Percentiles rank a stretch among this genome's conserved stretches.
Conservation (phyloP, 1,139 yeast genomes). For the Debaryomyces nepalensis region DNA sequence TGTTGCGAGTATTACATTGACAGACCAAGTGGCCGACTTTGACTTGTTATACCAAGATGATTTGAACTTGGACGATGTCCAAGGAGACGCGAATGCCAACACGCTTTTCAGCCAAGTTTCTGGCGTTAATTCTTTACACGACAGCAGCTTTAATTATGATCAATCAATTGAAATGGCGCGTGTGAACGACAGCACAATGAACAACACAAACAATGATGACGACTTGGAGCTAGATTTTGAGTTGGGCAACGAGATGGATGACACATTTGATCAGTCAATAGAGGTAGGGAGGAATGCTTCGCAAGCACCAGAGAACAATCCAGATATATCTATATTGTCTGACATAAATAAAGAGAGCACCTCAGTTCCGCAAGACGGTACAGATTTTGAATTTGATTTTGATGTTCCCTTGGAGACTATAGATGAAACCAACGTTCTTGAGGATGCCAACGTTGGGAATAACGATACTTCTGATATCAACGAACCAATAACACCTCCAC, state of each 20-base stretch:
- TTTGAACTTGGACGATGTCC: conserved; percentile 55
- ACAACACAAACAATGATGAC: conserved; percentile 25
- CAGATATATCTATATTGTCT: conserved; percentile 39
- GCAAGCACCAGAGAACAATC: conserved; percentile 21
- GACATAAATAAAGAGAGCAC: conserved; percentile 23
- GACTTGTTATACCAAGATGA: conserved; percentile 74
- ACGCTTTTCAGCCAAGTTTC: conserved; percentile 19
- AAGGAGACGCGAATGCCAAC: conserved; percentile 1
- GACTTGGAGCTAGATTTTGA: conserved; percentile 60
- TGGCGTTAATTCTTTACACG: conserved; percentile 16
- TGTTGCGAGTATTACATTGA: conserved; percentile 61
- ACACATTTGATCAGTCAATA: conserved; percentile 39
- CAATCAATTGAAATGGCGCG: conserved; percentile 67
- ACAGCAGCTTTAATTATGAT: conserved; percentile 35
- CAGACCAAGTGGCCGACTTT: conserved; percentile 78
- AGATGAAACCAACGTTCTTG: conserved; percentile 22
- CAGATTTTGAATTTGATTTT: conserved; percentile 28
- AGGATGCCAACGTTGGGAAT: conserved; percentile 18
- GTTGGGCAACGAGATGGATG: conserved; percentile 34
- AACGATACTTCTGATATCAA: conserved; percentile 18
- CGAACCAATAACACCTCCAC: conserved; percentile 21
- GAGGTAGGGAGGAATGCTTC: conserved; percentile 54
- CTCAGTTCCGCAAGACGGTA: conserved; percentile 7
- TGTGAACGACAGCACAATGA: conserved; percentile 26
- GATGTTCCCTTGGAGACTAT: conserved; percentile 39